Evolutionary conservation across 169 alveolate genomes (phyloP), one percentile per base, ranked within the genome.

Genomic region (Theileria equi): DNA sequence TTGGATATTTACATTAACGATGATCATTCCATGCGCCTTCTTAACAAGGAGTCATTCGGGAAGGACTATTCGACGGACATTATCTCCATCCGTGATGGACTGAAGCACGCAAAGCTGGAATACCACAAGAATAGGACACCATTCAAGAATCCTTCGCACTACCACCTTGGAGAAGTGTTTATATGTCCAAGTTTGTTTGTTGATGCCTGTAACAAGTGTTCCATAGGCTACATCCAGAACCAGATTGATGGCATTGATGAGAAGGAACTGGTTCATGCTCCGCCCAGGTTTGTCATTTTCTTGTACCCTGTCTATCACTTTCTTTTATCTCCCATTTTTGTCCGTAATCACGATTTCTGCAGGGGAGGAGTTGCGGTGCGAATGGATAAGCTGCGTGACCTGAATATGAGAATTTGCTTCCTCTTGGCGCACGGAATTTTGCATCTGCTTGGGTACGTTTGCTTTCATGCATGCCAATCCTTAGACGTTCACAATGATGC

Each of bases 351-450:
- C 45, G 76, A 21, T 1, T 16, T 48, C 11, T n/a, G 25, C 29
- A 61, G 63, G 48, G 55, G 70, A 8, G 86, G 86, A 1, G 86
- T 77, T 1, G 86, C 86, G 2, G 48, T 31, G 32, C 26, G 81
- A 3, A 45, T 67, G 35, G 23, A 50, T 36, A 60, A 57, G 0
- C 17, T 67, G 13, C 13, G 41, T n/a, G 81, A 77, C 29, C 29
- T 77, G 16, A 66, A 65, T 41, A 8, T 52, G 47, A 65, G 81
- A 48, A 38, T 77, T 34, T 65, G 86, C 35, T 77, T 50, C 23
- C 44, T 77, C 19, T 41, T 77, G n/a, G 81, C 81, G 3, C 86
- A 77, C 41, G 86, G 86, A 6, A n/a, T 77, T 16, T 43, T 77
- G 55, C 86, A 77, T 40, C 47, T 77, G 10, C 29, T 77, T n/a